Evolutionary conservation across 257 asterid genomes (phyloP).

Genomic region (Agastache rugosa): DNA sequence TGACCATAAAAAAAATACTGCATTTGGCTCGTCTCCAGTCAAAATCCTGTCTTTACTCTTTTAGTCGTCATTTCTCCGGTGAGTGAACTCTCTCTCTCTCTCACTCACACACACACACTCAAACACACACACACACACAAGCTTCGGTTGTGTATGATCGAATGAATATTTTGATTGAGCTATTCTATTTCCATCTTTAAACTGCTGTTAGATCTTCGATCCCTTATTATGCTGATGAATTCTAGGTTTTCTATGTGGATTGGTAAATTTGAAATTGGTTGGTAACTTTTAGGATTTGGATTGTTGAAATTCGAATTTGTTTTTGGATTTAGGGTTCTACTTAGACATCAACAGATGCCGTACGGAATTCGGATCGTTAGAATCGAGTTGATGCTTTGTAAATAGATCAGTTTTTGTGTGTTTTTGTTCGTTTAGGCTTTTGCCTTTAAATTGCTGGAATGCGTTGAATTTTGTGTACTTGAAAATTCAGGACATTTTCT

Average conservation of each 20-base stretch:
- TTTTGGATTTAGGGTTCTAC: not conserved
- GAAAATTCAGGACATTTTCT: not conserved
- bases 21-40: not conserved
- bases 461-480: not conserved
- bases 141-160: not conserved
- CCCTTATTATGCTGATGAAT: not conserved
- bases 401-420: not conserved
- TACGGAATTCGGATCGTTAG: not conserved
- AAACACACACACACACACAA: not conserved
- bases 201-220: constrained; percentile 21
- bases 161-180: not conserved
- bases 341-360: not conserved
- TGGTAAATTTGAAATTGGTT: not conserved
- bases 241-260: constrained; percentile 13
- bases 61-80: constrained; percentile 28
- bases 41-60: constrained; percentile 1
- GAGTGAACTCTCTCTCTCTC: constrained; percentile 4
- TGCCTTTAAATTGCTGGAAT: not conserved
- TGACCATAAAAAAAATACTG: not conserved
- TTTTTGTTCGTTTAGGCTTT: not conserved
- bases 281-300: not conserved
- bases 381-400: not conserved
- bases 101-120: not conserved
- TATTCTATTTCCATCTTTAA: not conserved
- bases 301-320: not conserved